Evolutionary conservation across 495 filamentous ascomycete species (phyloP), one percentile per base, ranked within the genome.

Genomic region (Cenococcum geophilum): DNA sequence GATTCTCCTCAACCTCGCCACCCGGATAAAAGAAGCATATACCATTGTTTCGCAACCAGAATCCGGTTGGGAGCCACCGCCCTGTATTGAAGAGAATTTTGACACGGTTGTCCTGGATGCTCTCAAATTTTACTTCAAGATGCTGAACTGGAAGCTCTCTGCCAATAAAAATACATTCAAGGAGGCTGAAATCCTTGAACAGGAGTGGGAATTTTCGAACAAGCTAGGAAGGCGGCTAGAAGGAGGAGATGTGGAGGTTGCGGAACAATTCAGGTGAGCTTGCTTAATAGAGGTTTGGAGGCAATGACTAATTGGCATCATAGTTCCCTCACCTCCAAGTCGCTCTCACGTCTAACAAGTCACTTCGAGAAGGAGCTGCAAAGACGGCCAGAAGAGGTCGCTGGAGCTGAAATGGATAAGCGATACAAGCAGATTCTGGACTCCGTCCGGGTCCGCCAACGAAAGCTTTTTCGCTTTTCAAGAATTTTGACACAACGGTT

Each of bases 121-220:
- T 0, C 79, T 98, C 64, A 95, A 91, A 70, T 97, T 95, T 71
- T 98, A 97, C 71, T 97, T 98, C 78, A 89, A 90, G 66, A 87
- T 98, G 76, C 78, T 98, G 55, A 96, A 96, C 67, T 96, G 91
- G 89, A 97, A 97, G 71, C 77, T 98, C 49, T 91, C 90, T 70
- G 89, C 91, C 48, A 97, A 97, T 76, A 97, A 96, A 71, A 98
- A 97, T 74, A 96, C 93, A 0, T 97, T 97, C 80, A 97, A 97
- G 71, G 93, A 97, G 69, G 93, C 93, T 12, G 93, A 98, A 74
- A 89, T 98, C 62, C 76, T 98, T 34, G 92, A 96, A 70, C 92
- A 96, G 66, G 93, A 97, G 72, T 98, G 93, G 92, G 88, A 87
- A 25, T 97, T 96, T 63, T 91, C 88, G 0, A 97, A 97, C 68